These are phyloP conservation scores for Plasmodium fragile DNA, from an alignment of 169 alveolate species.

Conservation along the genomic window DNA sequence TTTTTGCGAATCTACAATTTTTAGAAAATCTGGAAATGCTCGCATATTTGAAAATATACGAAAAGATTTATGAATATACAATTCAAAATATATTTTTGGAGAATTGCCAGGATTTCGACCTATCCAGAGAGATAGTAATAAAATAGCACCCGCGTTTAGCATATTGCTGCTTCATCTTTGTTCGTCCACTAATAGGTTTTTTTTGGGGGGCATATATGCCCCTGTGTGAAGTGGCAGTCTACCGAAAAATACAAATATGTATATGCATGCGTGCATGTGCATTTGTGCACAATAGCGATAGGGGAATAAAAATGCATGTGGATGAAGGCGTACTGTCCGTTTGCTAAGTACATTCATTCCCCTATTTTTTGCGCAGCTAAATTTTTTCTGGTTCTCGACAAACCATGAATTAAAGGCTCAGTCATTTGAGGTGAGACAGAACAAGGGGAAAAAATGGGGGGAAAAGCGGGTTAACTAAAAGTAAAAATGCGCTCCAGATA, in stretches of 20 bases:
- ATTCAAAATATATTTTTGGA: conserved; percentile 35
- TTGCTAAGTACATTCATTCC: not conserved
- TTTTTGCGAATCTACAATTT: not conserved
- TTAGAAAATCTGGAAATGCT: conserved; percentile 15
- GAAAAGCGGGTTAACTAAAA: not conserved
- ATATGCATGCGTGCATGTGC: not conserved
- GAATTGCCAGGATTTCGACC: conserved; percentile 15
- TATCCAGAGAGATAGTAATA: conserved; percentile 55
- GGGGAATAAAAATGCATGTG: not conserved
- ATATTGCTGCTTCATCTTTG: not conserved
- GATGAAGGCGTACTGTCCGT: not conserved
- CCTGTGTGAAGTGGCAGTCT: not conserved
- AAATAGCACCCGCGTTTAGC: not conserved
- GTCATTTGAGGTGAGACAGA: conserved; percentile 28
- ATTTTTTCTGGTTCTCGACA: conserved; percentile 44
- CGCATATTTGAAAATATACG: conserved; percentile 33
- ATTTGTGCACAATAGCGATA: not conserved
- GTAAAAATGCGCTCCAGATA: not conserved
- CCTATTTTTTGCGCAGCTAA: conserved; percentile 32
- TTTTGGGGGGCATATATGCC: not conserved
- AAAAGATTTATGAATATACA: conserved; percentile 25
- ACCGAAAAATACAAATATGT: not conserved
- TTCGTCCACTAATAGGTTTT: not conserved
- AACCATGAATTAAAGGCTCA: conserved; percentile 40
- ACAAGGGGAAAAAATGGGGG: too few species aligned